Percentiles rank a stretch among this genome's conserved stretches.
Conservation (phyloP, 192 early-diverging fungal species). For the Coemansia sp. region DNA sequence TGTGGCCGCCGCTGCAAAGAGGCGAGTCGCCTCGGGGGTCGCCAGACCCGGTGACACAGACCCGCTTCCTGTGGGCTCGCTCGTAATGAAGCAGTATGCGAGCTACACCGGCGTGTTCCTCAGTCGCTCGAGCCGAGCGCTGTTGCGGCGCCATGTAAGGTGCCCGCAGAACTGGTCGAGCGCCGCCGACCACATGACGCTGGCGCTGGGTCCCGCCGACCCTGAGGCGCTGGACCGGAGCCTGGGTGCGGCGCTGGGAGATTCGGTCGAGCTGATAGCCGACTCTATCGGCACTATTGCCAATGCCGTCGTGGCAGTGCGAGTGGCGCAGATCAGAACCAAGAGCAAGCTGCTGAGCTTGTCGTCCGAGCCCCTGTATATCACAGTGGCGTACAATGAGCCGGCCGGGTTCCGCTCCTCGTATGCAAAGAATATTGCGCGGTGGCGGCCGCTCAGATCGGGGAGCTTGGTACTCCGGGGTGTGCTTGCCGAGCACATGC, state of each 20-base stretch:
- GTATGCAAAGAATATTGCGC: conserved; percentile 15
- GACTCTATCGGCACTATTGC: conserved; percentile 35
- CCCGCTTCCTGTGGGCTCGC: conserved; percentile 26
- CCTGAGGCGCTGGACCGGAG: conserved; percentile 10
- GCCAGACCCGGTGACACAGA: background rate
- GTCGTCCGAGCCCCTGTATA: conserved; percentile 13
- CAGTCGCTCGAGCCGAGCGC: conserved; percentile 5
- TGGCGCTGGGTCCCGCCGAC: conserved; percentile 10
- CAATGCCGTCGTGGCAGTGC: conserved; percentile 32
- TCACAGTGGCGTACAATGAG: conserved; percentile 47
- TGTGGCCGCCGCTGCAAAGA: background rate
- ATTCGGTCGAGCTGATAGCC: conserved; percentile 33
- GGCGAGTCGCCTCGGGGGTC: background rate
- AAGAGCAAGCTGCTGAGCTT: background rate
- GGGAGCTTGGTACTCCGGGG: conserved; percentile 33
- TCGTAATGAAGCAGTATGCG: conserved; percentile 15
- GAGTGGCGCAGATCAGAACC: conserved; percentile 18
- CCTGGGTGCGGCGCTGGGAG: conserved; percentile 33
- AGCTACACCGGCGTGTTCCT: conserved; percentile 32
- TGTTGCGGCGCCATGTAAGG: conserved; percentile 29
- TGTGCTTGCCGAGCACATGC: conserved; percentile 24
- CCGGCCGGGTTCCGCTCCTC: conserved; percentile 14
- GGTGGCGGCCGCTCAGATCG: conserved; percentile 32
- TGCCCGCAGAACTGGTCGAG: conserved; percentile 30
- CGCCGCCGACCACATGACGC: conserved; percentile 29